A percentile compares a stretch with the other conserved stretches of the same genome.
Evolutionary conservation across 345 rosid genomes (phyloP).

Genomic region (Toxicodendron radicans): DNA sequence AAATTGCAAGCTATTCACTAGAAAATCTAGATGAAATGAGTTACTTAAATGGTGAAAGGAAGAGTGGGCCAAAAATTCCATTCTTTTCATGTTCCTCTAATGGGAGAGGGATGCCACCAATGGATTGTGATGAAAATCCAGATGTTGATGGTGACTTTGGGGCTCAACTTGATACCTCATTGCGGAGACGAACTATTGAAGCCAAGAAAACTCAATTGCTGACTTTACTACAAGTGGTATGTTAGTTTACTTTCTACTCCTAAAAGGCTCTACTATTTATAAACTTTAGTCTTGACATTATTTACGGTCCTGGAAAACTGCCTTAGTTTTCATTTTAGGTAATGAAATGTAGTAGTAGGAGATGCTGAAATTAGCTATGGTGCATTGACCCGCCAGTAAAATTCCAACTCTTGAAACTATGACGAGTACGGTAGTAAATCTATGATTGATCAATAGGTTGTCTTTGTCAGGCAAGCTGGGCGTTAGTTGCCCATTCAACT

Average conservation of each 20-base stretch:
- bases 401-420: neutral
- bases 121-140: conserved; percentile 30
- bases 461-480: neutral
- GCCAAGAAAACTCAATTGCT: conserved; percentile 65
- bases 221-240: conserved; percentile 75
- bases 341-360: neutral
- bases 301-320: neutral
- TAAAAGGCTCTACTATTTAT: neutral
- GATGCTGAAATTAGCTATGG: neutral
- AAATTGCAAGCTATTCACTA: conserved; percentile 72
- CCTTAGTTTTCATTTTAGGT: neutral
- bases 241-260: conserved; percentile 17
- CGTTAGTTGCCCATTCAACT: neutral
- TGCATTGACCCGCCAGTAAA: neutral
- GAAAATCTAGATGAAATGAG: conserved; percentile 47
- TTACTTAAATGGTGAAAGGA: conserved; percentile 31
- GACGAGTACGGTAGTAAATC: neutral
- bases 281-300: neutral
- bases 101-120: conserved; percentile 13
- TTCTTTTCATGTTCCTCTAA: conserved; percentile 25
- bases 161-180: conserved; percentile 28
- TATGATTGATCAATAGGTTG: neutral
- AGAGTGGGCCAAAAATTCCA: conserved; percentile 23
- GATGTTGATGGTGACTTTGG: conserved; percentile 28
- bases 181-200: conserved; percentile 37